Percentiles rank a stretch among this genome's conserved stretches.
Conservation (phyloP, 257 asterid species). For the Solanum lycopersicoides region DNA sequence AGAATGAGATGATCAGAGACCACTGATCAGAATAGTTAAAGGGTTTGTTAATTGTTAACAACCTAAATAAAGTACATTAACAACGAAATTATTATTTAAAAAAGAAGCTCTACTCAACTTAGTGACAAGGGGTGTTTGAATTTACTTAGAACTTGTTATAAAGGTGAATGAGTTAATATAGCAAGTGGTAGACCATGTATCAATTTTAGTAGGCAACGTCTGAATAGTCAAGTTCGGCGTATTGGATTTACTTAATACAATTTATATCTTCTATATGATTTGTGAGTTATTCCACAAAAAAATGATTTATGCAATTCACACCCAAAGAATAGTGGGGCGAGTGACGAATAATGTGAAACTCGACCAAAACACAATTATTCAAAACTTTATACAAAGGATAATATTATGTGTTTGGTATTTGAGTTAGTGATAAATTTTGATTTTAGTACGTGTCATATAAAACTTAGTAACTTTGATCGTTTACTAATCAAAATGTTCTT, state of each 20-base stretch:
- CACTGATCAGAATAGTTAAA: neutral
- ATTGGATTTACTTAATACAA: too few relatives aligned
- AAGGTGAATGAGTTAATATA: too few relatives aligned
- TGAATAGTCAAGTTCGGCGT: neutral
- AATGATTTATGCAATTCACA: neutral
- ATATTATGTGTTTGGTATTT: neutral
- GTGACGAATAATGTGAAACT: neutral
- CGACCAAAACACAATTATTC: too few relatives aligned
- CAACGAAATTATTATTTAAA: neutral
- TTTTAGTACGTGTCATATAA: neutral
- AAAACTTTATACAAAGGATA: neutral
- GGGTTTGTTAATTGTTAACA: neutral
- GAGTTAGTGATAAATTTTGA: neutral
- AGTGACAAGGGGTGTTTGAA: neutral
- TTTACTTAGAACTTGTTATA: neutral
- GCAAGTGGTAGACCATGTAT: neutral
- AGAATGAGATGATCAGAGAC: neutral
- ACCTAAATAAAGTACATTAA: neutral
- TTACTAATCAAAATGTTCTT: neutral
- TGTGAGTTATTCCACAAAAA: too few relatives aligned
- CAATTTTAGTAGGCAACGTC: too few relatives aligned
- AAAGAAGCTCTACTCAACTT: neutral
- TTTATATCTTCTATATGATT: neutral
- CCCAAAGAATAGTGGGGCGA: neutral
- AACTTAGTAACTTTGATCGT: neutral